Evolutionary conservation across 768 basidiomycete species (phyloP).

Genomic region (Xerocomellus dryophilus): DNA sequence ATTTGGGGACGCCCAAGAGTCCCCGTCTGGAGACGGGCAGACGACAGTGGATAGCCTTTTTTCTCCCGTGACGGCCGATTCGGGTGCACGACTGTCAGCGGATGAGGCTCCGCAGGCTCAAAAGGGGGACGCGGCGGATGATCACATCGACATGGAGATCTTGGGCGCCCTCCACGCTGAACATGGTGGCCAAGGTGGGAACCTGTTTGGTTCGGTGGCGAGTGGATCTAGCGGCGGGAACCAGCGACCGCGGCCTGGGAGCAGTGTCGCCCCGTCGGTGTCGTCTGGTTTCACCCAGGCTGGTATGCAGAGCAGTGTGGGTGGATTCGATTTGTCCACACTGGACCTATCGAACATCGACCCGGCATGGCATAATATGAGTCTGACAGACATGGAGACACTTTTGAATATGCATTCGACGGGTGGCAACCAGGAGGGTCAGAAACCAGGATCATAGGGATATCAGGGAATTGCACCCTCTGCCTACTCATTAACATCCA

Average conservation of each 20-base stretch:
- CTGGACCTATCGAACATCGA: constrained; percentile 47
- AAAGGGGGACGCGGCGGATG: constrained; percentile 17
- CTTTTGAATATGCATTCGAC: constrained; percentile 45
- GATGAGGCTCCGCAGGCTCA: constrained; percentile 14
- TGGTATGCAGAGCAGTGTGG: constrained; percentile 19
- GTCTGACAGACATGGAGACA: constrained; percentile 53
- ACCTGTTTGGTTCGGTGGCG: constrained; percentile 28
- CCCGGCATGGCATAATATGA: constrained; percentile 42
- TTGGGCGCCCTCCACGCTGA: constrained; percentile 34
- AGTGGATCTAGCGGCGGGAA: constrained; percentile 21
- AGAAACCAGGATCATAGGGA: constrained; percentile 22
- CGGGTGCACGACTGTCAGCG: constrained; percentile 15
- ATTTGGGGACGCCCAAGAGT: constrained; percentile 49
- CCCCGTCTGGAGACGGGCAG: constrained; percentile 34
- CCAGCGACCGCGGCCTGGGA: constrained; percentile 13
- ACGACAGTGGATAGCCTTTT: constrained; percentile 48
- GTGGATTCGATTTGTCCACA: constrained; percentile 47
- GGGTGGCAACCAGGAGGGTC: constrained; percentile 22
- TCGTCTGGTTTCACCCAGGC: constrained; percentile 41
- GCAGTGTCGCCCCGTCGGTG: constrained; percentile 34
- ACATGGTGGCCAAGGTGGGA: constrained; percentile 13
- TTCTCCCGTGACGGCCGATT: constrained; percentile 40
- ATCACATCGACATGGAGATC: constrained; percentile 35
- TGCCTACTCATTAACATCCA: neutral
- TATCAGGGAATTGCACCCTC: neutral